Evolutionary conservation across 2,329 filamentous ascomycete species (phyloP).

Genomic region (Talaromyces sp.): DNA sequence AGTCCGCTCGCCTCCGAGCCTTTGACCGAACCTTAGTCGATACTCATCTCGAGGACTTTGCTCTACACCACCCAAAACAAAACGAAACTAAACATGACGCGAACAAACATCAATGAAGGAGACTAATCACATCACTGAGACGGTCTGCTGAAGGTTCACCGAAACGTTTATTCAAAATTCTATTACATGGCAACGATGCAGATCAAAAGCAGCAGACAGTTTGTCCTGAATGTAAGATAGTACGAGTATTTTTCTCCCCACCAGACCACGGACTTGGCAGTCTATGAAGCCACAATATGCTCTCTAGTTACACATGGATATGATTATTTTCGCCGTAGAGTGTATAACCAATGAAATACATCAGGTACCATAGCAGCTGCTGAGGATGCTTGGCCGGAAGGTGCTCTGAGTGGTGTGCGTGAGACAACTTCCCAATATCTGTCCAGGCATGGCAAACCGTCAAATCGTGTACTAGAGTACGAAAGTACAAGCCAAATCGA

Average conservation of each 20-base stretch:
- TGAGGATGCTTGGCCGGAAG: conserved; percentile 27
- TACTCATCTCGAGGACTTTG: background rate
- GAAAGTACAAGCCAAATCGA: conserved; percentile 33
- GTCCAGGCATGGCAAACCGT: conserved; percentile 24
- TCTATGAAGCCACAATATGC: background rate
- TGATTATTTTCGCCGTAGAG: conserved; percentile 22
- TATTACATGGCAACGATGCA: background rate
- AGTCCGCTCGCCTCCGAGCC: background rate
- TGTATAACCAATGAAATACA: conserved; percentile 37
- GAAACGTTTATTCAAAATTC: background rate
- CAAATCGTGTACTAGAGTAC: conserved; percentile 35
- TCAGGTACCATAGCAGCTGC: conserved; percentile 30
- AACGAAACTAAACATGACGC: background rate
- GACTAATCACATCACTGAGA: background rate
- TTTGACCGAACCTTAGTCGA: too few relatives aligned
- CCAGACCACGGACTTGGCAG: background rate
- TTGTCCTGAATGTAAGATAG: background rate
- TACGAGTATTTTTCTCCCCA: background rate
- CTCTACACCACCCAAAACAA: background rate
- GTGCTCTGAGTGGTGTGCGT: conserved; percentile 31
- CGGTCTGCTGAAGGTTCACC: background rate
- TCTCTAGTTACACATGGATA: background rate
- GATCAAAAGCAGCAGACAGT: background rate
- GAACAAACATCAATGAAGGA: background rate
- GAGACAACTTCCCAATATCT: conserved; percentile 30